These are phyloP conservation scores for Fusarium circinatum DNA, from an alignment of 2,329 filamentous ascomycete genomes.

Conservation along the genomic window DNA sequence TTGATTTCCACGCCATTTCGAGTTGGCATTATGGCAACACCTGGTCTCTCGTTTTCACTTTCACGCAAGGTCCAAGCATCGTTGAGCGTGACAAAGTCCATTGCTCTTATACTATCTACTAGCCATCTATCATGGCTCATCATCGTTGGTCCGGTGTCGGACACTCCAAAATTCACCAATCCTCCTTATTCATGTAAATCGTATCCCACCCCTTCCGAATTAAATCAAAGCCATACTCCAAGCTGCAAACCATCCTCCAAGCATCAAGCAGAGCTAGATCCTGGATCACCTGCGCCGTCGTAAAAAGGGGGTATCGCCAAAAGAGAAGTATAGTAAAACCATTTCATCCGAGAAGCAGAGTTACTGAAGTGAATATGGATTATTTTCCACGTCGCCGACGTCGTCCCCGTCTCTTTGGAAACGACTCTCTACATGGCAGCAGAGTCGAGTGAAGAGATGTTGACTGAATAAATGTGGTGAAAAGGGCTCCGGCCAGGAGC, in stretches of 20 bases:
- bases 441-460: conserved; percentile 41
- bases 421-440: conserved; percentile 38
- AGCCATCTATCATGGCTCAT: conserved; percentile 35
- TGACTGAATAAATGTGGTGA: conserved; percentile 35
- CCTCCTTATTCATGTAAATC: conserved; percentile 40
- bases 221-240: conserved; percentile 45
- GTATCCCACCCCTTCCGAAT: conserved; percentile 43
- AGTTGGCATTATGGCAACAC: not conserved
- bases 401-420: conserved; percentile 39
- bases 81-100: conserved; percentile 33
- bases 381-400: conserved; percentile 39
- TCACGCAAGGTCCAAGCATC: not conserved
- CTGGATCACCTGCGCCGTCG: conserved; percentile 37
- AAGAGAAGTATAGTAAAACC: conserved; percentile 46
- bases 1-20: conserved; percentile 6
- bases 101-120: conserved; percentile 42
- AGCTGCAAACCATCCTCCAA: conserved; percentile 44
- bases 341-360: conserved; percentile 39
- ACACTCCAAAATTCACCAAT: conserved; percentile 41
- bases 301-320: conserved; percentile 50
- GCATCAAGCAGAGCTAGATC: conserved; percentile 2
- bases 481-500: conserved; percentile 39
- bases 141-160: conserved; percentile 34
- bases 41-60: not conserved
- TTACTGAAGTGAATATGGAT: conserved; percentile 40